Percentiles rank a stretch among this genome's conserved stretches.
Conservation (phyloP, 1,284 basidiomycete genomes). For the Trichosporon sp. region DNA sequence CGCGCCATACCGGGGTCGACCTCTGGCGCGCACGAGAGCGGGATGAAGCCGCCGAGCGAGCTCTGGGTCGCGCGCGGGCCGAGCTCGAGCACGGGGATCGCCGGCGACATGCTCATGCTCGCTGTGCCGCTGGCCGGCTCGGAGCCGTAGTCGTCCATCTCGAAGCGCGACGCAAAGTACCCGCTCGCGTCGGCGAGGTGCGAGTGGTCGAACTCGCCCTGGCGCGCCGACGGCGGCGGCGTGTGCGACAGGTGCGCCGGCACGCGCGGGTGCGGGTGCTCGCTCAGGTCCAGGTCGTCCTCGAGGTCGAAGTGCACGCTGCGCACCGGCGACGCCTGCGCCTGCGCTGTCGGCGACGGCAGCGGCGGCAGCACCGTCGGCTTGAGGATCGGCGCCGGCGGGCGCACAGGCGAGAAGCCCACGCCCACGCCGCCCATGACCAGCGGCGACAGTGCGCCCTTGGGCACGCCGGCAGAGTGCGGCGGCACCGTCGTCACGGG, state of each 20-base stretch:
- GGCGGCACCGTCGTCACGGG: not conserved
- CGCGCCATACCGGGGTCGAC: not conserved
- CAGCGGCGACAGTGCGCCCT: not conserved
- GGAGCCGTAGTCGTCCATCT: not conserved
- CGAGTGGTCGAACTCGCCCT: not conserved
- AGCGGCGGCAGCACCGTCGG: not conserved
- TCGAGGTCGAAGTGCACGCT: not conserved
- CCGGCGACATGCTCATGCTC: not conserved
- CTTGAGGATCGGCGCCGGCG: not conserved
- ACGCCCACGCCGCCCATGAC: not conserved
- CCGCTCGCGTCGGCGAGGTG: not conserved
- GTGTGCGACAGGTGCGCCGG: constrained; percentile 2
- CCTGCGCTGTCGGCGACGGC: not conserved
- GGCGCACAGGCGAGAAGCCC: not conserved
- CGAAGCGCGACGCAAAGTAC: not conserved
- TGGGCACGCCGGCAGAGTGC: not conserved
- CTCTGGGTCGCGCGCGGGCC: not conserved
- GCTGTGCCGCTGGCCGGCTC: not conserved
- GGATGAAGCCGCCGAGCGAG: not conserved
- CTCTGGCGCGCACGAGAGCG: not conserved
- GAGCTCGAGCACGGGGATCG: not conserved
- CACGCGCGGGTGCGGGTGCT: not conserved
- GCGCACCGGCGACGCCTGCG: not conserved
- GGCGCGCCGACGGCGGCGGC: not conserved
- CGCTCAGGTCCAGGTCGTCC: not conserved